These are phyloP conservation scores for Phytopythium cucurbitacearum DNA, from an alignment of 352 stramenopile species.

Conservation along the genomic window DNA sequence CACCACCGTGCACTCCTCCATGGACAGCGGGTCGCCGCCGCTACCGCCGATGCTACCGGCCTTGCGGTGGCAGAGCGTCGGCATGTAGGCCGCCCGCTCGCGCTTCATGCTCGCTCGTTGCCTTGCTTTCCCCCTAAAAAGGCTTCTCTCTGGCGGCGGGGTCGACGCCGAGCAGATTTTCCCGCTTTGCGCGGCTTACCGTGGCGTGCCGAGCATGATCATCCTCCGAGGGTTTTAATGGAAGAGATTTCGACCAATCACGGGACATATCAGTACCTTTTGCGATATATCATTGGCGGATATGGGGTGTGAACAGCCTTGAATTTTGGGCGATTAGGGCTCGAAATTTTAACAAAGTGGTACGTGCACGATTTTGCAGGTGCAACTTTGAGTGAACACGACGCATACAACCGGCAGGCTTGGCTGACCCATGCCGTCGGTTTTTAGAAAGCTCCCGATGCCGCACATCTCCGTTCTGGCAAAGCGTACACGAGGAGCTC, in stretches of 20 bases:
- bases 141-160: too few relatives aligned
- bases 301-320: not conserved
- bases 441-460: too few relatives aligned
- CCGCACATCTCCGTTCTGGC: too few relatives aligned
- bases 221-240: too few relatives aligned
- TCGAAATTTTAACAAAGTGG: not conserved
- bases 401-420: not conserved
- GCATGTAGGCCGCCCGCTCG: slow-evolving; percentile 29
- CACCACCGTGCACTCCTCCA: slow-evolving; percentile 23
- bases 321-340: not conserved
- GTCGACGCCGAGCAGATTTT: too few relatives aligned
- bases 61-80: slow-evolving; percentile 19
- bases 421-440: too few relatives aligned
- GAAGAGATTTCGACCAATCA: not conserved
- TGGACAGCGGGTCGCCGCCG: slow-evolving; percentile 8
- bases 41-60: slow-evolving; percentile 3
- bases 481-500: too few relatives aligned
- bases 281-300: not conserved
- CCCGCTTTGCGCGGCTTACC: too few relatives aligned
- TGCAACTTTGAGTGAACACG: not conserved
- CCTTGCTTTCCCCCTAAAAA: too few relatives aligned
- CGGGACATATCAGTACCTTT: too few relatives aligned
- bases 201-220: too few relatives aligned
- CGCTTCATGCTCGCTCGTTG: slow-evolving; percentile 32
- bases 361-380: not conserved